A percentile compares a stretch with the other conserved stretches of the same genome.
Evolutionary conservation across 371 early-diverging fungal genomes (phyloP).

Genomic region (Lichtheimia ramosa): DNA sequence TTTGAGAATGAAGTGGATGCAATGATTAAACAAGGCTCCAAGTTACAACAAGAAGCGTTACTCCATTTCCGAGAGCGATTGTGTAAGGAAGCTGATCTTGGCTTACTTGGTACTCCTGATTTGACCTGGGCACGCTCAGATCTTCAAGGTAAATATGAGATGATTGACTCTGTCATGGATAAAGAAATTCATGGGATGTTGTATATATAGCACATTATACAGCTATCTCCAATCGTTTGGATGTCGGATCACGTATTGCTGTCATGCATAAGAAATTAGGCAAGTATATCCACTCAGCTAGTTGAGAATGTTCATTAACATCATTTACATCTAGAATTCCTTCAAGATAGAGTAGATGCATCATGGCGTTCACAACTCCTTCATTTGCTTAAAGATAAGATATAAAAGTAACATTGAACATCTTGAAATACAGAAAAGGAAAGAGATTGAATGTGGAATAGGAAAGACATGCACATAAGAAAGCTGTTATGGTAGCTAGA

Average conservation of each 20-base stretch:
- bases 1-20: conserved; percentile 12
- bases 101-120: conserved; percentile 25
- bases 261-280: conserved; percentile 16
- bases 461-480: no score
- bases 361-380: no score
- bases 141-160: conserved; percentile 22
- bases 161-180: not conserved
- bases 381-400: no score
- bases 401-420: no score
- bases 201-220: conserved; percentile 9
- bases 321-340: no score
- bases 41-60: not conserved
- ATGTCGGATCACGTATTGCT: conserved; percentile 13
- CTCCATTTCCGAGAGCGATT: conserved; percentile 2
- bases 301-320: no score
- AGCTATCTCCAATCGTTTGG: conserved; percentile 8
- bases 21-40: conserved; percentile 7
- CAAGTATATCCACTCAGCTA: not conserved
- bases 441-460: no score
- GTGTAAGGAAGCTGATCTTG: not conserved
- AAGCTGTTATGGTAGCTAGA: no score
- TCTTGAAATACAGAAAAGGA: no score
- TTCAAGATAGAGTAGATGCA: no score
- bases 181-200: not conserved
- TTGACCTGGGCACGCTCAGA: conserved; percentile 30